Evolutionary conservation across 23 red algal genomes (phyloP), one percentile per base, ranked within the genome.

Genomic region (Cyanidioschyzon merolae): DNA sequence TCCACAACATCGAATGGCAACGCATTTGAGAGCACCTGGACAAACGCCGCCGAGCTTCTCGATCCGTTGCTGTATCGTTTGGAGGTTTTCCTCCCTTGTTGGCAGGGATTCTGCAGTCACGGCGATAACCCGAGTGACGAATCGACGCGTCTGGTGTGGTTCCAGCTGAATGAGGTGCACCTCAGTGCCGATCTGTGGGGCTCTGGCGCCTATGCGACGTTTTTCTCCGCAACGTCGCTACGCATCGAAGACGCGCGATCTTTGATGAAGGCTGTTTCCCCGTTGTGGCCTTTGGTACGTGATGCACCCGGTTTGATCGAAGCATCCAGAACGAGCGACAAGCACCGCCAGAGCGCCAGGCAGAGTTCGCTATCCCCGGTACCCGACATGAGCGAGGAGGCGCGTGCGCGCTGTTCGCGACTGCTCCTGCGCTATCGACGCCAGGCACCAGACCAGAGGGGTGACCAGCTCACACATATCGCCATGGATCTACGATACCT

Each of bases 231-330:
- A 71, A 25, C 32, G 63, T 71, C 63, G 12, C 30, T 71, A 27
- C 63, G 63, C 29, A 71, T 71, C 29, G 63, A 71, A 27, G 63
- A 71, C 63, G 32, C 63, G 12, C 63, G 63, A 32, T 27, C 63
- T 7, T 32, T 7, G 7, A 27, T 27, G 12, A 7, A 71, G 63
- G 7, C n/a, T 7, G 29, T 27, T 7, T 7, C 16, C 12, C 3
- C 12, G 2, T 25, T 35, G n/a, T 71, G 63, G 63, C 63, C 63
- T 7, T 27, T 71, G 16, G 63, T 71, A 3, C 21, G 7, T 7
- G 63, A 71, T 54, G 45, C 45, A 54, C 12, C 45, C 45, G 45
- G 45, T 21, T 21, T 54, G 21, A 21, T 15, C 12, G 12, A 54
- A 21, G 12, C 45, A 21, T 21, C 21, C 45, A 21, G 2, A 15